These are phyloP conservation scores for Pleurotus eryngii DNA, from an alignment of 768 basidiomycete species.

Conservation along the genomic window DNA sequence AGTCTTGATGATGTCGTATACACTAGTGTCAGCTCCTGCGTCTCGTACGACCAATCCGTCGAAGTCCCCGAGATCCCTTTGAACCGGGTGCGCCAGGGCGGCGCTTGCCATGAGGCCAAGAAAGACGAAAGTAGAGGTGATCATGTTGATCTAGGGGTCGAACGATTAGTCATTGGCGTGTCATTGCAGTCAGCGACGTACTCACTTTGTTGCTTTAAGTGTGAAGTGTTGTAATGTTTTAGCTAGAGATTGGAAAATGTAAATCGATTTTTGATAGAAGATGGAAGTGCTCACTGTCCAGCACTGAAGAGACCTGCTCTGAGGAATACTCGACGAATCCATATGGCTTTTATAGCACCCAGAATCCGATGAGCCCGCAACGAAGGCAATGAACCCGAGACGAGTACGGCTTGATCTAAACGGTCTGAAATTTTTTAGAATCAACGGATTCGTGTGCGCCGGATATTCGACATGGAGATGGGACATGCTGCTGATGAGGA, in stretches of 20 bases:
- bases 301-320: conserved; percentile 1
- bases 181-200: no score
- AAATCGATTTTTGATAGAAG: no score
- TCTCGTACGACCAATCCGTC: background rate
- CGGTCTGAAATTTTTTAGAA: no score
- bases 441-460: no score
- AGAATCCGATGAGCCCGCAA: no score
- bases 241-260: no score
- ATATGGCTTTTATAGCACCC: background rate
- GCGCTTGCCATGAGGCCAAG: background rate
- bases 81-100: background rate
- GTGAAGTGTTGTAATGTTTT: no score
- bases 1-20: background rate
- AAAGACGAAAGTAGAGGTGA: background rate
- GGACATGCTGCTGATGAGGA: no score
- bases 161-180: background rate
- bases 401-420: no score
- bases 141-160: background rate
- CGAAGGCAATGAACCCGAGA: no score
- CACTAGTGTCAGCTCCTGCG: background rate
- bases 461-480: no score
- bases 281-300: background rate
- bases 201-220: no score
- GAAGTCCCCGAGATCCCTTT: background rate
- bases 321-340: background rate